These are phyloP conservation scores for Anthoceros angustus DNA, from an alignment of 225 moss, liverwort and hornwort genomes.

Conservation along the genomic window DNA sequence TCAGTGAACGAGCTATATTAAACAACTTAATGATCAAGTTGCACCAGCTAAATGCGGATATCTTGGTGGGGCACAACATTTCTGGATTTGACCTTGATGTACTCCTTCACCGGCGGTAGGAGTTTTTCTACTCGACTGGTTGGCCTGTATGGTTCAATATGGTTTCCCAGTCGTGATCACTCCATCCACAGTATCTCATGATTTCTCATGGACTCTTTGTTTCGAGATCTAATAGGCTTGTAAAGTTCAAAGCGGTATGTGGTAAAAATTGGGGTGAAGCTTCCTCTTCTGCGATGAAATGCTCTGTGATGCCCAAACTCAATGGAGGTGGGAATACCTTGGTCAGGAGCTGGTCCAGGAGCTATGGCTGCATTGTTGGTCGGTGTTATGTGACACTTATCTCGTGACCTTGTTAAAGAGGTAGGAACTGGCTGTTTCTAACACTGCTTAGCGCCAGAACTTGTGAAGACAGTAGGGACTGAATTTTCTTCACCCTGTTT, in stretches of 20 bases:
- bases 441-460: background rate
- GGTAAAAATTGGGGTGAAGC: conserved; percentile 96
- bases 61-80: conserved; percentile 93
- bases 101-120: conserved; percentile 79
- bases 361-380: conserved; percentile 83
- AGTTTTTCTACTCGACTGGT: background rate
- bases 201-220: background rate
- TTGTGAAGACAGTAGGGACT: too few species aligned
- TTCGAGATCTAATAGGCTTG: conserved; percentile 42
- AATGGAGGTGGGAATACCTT: conserved; percentile 73
- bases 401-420: conserved; percentile 92
- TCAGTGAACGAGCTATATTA: conserved; percentile 90
- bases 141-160: background rate
- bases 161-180: background rate
- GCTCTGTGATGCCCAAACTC: conserved; percentile 82
- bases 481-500: background rate
- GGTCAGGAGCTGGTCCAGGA: conserved; percentile 93
- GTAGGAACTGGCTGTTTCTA: conserved; percentile 13
- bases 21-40: conserved; percentile 87
- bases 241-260: conserved; percentile 73
- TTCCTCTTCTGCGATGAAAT: too few species aligned
- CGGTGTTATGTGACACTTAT: conserved; percentile 97
- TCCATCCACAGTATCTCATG: too few species aligned
- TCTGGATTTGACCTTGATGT: conserved; percentile 97
- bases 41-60: conserved; percentile 91